A percentile compares a stretch with the other conserved stretches of the same genome.
These are phyloP conservation scores for Heritiera fomes DNA, from an alignment of 345 rosid genomes.

Conservation along the genomic window DNA sequence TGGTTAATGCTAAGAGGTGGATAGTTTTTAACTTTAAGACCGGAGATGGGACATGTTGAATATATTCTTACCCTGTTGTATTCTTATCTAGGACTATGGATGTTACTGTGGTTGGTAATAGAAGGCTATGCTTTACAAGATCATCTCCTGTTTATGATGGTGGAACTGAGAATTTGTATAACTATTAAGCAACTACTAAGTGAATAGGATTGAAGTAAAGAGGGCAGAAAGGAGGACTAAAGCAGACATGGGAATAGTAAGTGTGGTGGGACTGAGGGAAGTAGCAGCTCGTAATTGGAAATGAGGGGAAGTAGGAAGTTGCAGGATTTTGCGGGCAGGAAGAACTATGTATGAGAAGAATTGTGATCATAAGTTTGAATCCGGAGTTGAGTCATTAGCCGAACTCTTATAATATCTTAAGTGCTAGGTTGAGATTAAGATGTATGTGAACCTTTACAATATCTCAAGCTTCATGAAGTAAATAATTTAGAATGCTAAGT, in stretches of 20 bases:
- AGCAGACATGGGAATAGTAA: background rate
- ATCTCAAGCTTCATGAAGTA: too few relatives aligned
- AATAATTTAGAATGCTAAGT: background rate
- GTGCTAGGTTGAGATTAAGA: background rate
- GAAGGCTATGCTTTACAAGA: background rate
- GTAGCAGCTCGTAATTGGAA: background rate
- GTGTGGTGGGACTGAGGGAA: background rate
- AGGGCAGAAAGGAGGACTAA: conserved; percentile 2
- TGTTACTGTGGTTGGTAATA: background rate
- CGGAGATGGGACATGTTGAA: background rate
- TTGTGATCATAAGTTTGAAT: background rate
- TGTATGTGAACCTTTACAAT: background rate
- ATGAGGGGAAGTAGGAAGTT: background rate
- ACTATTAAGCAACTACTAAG: background rate
- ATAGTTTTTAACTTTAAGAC: background rate
- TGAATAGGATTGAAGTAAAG: background rate
- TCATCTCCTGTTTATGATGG: background rate
- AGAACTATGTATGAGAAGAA: background rate
- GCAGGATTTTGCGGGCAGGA: background rate
- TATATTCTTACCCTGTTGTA: background rate
- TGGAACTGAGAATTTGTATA: background rate
- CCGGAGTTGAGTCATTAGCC: background rate
- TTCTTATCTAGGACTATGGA: background rate
- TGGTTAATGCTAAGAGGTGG: background rate
- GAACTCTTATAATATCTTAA: background rate